These are phyloP conservation scores for Suillus plorans DNA, from an alignment of 768 basidiomycete genomes.

Conservation along the genomic window DNA sequence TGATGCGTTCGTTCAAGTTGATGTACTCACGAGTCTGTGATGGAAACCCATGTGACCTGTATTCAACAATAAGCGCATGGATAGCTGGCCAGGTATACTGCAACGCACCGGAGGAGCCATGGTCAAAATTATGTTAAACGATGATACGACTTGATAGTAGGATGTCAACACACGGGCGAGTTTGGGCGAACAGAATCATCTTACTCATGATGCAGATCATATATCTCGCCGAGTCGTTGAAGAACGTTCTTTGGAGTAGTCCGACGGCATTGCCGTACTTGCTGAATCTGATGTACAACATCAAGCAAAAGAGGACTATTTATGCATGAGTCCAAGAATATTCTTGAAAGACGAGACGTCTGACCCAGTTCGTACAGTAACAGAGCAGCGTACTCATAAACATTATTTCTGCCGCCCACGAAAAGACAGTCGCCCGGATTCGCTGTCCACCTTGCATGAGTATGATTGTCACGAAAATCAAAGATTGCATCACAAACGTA, in stretches of 20 bases:
- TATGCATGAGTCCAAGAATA: background rate
- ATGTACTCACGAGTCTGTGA: background rate
- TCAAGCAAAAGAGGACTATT: background rate
- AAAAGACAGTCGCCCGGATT: background rate
- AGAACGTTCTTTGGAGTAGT: background rate
- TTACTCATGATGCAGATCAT: background rate
- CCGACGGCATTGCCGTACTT: background rate
- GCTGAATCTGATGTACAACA: background rate
- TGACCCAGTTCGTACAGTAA: background rate
- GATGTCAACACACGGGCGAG: background rate
- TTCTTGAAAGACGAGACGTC: background rate
- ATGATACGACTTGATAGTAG: background rate
- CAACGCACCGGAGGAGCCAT: background rate
- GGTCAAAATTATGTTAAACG: background rate
- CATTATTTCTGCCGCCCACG: background rate
- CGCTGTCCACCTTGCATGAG: background rate
- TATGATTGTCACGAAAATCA: background rate
- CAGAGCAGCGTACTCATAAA: background rate
- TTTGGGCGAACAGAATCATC: background rate
- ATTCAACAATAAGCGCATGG: background rate
- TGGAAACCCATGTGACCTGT: background rate
- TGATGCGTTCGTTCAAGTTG: background rate
- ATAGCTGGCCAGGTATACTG: background rate
- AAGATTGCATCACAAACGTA: background rate
- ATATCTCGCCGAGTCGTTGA: background rate